These are phyloP conservation scores for Delphinella strobiligena DNA, from an alignment of 2,329 filamentous ascomycete genomes.

Conservation along the genomic window DNA sequence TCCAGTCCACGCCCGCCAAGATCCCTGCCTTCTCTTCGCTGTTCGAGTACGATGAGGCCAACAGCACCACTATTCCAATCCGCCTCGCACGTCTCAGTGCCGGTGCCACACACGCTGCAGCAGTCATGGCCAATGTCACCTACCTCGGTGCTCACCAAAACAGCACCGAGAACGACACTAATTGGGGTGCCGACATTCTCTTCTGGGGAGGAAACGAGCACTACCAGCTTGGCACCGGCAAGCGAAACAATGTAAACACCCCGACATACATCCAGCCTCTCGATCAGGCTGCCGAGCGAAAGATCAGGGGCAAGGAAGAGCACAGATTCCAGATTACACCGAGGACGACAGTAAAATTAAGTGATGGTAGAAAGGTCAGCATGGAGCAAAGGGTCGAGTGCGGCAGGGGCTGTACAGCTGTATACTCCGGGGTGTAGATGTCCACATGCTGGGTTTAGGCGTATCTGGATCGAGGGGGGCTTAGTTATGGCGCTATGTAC, in stretches of 20 bases:
- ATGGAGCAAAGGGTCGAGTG: constrained; percentile 85
- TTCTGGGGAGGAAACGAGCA: constrained; percentile 95
- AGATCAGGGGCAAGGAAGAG: constrained; percentile 51
- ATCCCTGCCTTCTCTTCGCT: constrained; percentile 74
- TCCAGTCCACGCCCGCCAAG: constrained; percentile 65
- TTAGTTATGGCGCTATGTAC: too few species aligned
- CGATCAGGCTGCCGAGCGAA: constrained; percentile 51
- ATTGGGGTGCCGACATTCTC: constrained; percentile 79
- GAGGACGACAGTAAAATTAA: constrained; percentile 54
- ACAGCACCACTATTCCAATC: constrained; percentile 61
- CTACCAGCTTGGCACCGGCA: constrained; percentile 87
- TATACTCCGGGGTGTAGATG: constrained; percentile 57
- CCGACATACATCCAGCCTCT: constrained; percentile 71
- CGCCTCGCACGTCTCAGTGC: constrained; percentile 60
- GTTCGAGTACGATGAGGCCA: constrained; percentile 73
- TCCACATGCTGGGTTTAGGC: too few species aligned
- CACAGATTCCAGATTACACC: constrained; percentile 76
- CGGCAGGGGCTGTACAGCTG: constrained; percentile 66
- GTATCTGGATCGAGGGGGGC: too few species aligned
- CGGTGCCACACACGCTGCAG: constrained; percentile 69
- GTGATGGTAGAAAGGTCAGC: constrained; percentile 53
- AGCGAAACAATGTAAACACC: constrained; percentile 63
- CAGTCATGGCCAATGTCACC: constrained; percentile 70
- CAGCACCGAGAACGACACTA: constrained; percentile 55
- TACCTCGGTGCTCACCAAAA: constrained; percentile 33